Evolutionary conservation across 129 eudicot genomes (phyloP), one percentile per base, ranked within the genome.

Genomic region (Flaveria trinervia): DNA sequence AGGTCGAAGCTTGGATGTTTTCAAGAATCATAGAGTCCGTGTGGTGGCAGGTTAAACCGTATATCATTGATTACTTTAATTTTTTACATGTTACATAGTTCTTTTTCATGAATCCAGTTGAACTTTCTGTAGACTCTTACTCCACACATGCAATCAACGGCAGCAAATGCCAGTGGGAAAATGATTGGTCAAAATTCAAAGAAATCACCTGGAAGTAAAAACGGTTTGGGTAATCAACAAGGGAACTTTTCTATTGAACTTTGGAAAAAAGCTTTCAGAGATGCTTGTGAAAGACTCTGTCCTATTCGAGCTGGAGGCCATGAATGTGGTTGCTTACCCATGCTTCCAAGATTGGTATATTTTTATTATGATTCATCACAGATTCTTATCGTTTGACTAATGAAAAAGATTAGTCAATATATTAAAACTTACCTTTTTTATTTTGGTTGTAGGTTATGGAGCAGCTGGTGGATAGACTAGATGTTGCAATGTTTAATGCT

Each of bases 401-500:
- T 68, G 23, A 25, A 13, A 66, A 16, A 15, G 26, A 62, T 41
- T 9, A 13, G 9, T n/a, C 17, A 50, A 33, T 45, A 13, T 68
- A 54, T 69, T 10, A 41, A 14, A 16, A 44, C 15, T 75, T 75
- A 51, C 1, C 22, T 48, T 39, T 43, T 43, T 17, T 52, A 0
- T 64, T 30, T 52, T 23, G 48, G 30, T 51, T 84, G 20, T 72
- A 94, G 98, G 98, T 94, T 43, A 89, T 94, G 96, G 90, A 91
- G 87, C 98, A 94, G 83, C 85, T 94, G 80, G 97, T 89, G 72
- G 87, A 83, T 78, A 86, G 97, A 84, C 74, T 94, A 51, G 98
- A 94, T 72, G 92, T 94, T 70, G 98, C 97, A 23, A 93, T 93
- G 98, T 93, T 93, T 79, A 93, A 93, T 65, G 98, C 97, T 26